Percentiles rank a stretch among this genome's conserved stretches.
Evolutionary conservation across 2,329 filamentous ascomycete genomes (phyloP).

Genomic region (Calonectria montana): DNA sequence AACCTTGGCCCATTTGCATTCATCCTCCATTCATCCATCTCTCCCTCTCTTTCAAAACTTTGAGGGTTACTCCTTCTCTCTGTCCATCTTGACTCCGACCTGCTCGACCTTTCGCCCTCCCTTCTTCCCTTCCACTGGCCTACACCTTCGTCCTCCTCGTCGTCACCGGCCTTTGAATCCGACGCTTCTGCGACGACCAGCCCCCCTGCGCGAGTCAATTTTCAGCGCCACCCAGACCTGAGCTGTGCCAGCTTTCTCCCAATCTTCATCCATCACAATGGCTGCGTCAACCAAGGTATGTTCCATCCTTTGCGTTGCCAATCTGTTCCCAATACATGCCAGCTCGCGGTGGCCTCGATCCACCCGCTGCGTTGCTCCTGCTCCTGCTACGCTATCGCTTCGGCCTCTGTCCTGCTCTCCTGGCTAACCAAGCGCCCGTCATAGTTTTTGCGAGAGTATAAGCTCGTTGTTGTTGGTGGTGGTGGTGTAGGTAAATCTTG

Average conservation of each 20-base stretch:
- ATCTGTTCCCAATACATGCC: not conserved
- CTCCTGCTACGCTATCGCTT: not conserved
- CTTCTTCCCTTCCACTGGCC: slow-evolving; percentile 11
- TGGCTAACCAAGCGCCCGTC: slow-evolving; percentile 29
- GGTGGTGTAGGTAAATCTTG: slow-evolving; percentile 99
- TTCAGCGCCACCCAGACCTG: slow-evolving; percentile 25
- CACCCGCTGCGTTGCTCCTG: not conserved
- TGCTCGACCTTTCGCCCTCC: slow-evolving; percentile 9
- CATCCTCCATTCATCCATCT: slow-evolving; percentile 21
- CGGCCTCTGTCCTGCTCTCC: not conserved
- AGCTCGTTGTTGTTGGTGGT: slow-evolving; percentile 95
- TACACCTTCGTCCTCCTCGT: slow-evolving; percentile 16
- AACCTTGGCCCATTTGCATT: slow-evolving; percentile 23
- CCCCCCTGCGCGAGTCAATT: slow-evolving; percentile 33
- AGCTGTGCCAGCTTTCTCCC: slow-evolving; percentile 36
- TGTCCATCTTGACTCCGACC: slow-evolving; percentile 22
- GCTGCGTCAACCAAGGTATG: slow-evolving; percentile 51
- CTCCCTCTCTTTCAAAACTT: slow-evolving; percentile 18
- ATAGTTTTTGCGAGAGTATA: slow-evolving; percentile 91
- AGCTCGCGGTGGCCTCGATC: not conserved
- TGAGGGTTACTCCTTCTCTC: slow-evolving; percentile 25
- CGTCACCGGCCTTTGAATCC: slow-evolving; percentile 28
- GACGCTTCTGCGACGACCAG: slow-evolving; percentile 31
- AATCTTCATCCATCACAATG: slow-evolving; percentile 43
- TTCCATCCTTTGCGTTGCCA: not conserved